A percentile compares a stretch with the other conserved stretches of the same genome.
phyloP scores from a whole-genome alignment of 2,329 filamentous ascomycete species.

The Pseudogymnoascus sp. region DNA sequence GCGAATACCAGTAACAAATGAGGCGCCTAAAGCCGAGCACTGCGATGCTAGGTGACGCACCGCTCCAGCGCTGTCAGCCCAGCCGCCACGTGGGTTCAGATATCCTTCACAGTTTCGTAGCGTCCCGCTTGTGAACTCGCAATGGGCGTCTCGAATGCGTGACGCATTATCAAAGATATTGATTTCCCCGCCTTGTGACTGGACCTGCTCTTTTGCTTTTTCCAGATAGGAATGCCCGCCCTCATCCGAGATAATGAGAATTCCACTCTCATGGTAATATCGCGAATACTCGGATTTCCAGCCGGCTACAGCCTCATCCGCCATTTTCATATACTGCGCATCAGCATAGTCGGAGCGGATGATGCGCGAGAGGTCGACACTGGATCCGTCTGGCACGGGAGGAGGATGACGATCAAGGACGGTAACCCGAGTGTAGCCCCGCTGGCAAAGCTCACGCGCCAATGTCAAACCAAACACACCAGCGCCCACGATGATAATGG shows the following conservation, averaged over 20 bases:
- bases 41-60: constrained; percentile 15
- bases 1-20: constrained; percentile 37
- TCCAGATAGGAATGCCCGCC: neutral
- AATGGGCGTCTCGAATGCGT: neutral
- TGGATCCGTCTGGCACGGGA: constrained; percentile 53
- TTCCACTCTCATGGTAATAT: neutral
- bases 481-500: constrained; percentile 60
- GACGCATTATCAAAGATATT: neutral
- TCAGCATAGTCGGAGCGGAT: constrained; percentile 75
- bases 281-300: constrained; percentile 10
- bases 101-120: neutral
- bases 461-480: constrained; percentile 56
- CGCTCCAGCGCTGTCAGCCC: constrained; percentile 22
- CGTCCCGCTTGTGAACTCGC: neutral
- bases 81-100: constrained; percentile 14
- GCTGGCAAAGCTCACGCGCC: constrained; percentile 63
- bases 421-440: constrained; percentile 49
- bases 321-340: constrained; percentile 28
- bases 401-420: constrained; percentile 54
- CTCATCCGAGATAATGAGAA: neutral
- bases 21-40: constrained; percentile 31
- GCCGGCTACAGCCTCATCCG: neutral
- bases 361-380: constrained; percentile 60
- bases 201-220: neutral
- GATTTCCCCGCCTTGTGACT: neutral